Evolutionary conservation across 2,329 filamentous ascomycete species (phyloP), one percentile per base, ranked within the genome.

Genomic region (Whalleya microplaca): DNA sequence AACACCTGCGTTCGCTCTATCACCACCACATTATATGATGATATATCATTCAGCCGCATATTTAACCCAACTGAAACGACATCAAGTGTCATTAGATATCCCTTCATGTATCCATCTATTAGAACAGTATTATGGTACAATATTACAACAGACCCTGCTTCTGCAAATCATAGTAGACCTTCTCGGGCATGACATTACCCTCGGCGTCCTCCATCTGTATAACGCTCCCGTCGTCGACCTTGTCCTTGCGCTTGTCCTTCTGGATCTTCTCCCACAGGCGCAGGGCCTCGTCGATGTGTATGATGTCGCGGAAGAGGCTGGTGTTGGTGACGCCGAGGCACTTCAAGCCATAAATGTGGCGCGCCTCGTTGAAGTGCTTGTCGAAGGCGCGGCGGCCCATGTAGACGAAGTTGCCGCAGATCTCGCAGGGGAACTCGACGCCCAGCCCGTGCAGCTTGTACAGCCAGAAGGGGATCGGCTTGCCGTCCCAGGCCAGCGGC

Each of bases 191-290:
- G 55, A 99, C 95, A 69, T 99, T 98, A 45, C 95, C 95, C 72
- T 96, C 91, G 0, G 86, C 90, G 73, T 99, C 95, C 80, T 99
- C 95, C 95, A 99, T 99, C 80, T 99, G 92, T 48, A 98, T 91
- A 9, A 99, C 85, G 58, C 89, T 91, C 41, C 94, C 92, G 44
- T 90, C 89, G 60, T 88, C 86, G 0, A 88, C 80, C 72, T 87
- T 89, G 62, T 86, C 86, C 73, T 86, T 88, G 80, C 90, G 92
- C 75, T 90, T 89, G 64, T 96, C 92, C 55, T 86, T 81, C 72
- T 96, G 89, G 21, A 99, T 89, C 82, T 97, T 97, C 58, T 94
- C 91, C 92, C 94, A 97, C 45, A 99, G 79, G 62, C 85, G 86
- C 69, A 92, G 77, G 1, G 95, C 95, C 73, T 99, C 92, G 23